Conservation (phyloP, 768 basidiomycete genomes). For the Termitomyces sp. region DNA sequence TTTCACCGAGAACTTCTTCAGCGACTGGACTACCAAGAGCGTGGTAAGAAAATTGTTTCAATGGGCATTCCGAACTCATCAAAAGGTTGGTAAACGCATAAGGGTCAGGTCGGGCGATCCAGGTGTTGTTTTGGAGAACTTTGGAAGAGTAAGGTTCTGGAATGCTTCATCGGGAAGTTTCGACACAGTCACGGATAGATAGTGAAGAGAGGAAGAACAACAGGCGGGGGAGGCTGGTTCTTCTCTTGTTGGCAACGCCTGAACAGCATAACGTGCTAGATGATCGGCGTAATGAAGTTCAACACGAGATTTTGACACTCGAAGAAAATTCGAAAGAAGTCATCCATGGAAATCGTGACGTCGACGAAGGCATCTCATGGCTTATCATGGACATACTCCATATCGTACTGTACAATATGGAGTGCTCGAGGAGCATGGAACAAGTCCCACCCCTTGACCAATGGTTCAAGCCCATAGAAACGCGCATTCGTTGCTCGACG, state of each 20-base stretch:
- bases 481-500: not conserved
- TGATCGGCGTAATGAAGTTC: constrained; percentile 8
- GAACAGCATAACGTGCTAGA: not conserved
- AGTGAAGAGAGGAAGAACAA: constrained; percentile 6
- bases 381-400: not conserved
- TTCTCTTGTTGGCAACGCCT: not conserved
- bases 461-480: not conserved
- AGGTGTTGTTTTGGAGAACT: not conserved
- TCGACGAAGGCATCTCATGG: not conserved
- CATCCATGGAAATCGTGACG: not conserved
- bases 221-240: not conserved
- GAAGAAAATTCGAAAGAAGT: not conserved
- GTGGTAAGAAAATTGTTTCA: constrained; percentile 4
- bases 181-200: not conserved
- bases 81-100: not conserved
- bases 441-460: constrained; percentile 2
- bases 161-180: not conserved
- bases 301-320: not conserved
- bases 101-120: not conserved
- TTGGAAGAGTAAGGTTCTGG: constrained; percentile 1
- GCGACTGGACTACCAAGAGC: not conserved
- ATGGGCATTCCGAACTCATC: constrained; percentile 1
- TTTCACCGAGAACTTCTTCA: not conserved
- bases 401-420: not conserved
- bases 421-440: constrained; percentile 4